Evolutionary conservation across 1,284 basidiomycete genomes (phyloP).

Genomic region (Tremellales sp.): DNA sequence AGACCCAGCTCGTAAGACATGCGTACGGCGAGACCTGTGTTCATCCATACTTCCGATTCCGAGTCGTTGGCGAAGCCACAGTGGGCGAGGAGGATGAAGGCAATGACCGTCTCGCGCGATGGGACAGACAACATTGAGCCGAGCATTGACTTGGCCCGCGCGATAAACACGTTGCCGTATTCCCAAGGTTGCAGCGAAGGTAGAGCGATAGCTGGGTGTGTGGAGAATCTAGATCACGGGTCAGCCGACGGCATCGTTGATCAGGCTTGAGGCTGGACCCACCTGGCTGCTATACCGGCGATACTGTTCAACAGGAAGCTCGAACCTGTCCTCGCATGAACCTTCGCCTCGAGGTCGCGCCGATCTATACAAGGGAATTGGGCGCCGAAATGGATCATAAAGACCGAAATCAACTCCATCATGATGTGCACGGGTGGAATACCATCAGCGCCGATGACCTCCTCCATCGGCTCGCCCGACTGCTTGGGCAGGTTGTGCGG

Average conservation of each 20-base stretch:
- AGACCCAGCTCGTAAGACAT: constrained; percentile 29
- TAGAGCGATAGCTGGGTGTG: constrained; percentile 27
- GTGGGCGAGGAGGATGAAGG: constrained; percentile 24
- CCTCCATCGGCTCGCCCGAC: constrained; percentile 1
- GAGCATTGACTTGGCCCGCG: constrained; percentile 23
- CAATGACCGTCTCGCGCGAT: constrained; percentile 26
- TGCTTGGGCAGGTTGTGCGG: constrained; percentile 1
- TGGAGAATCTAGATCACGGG: constrained; percentile 23
- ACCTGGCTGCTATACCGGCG: constrained; percentile 29
- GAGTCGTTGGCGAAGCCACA: constrained; percentile 30
- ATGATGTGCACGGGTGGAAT: constrained; percentile 18
- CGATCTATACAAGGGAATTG: constrained; percentile 27
- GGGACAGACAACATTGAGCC: constrained; percentile 30
- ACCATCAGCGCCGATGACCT: constrained; percentile 19
- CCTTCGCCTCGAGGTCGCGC: constrained; percentile 10
- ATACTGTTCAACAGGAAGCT: constrained; percentile 26
- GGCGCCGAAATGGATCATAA: constrained; percentile 27
- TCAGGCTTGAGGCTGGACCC: not conserved
- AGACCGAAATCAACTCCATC: constrained; percentile 27
- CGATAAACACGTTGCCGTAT: constrained; percentile 31
- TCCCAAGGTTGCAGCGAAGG: constrained; percentile 23
- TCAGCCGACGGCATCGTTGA: not conserved
- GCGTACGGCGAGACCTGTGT: constrained; percentile 29
- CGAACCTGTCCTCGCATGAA: constrained; percentile 16
- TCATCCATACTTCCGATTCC: constrained; percentile 35